A percentile compares a stretch with the other conserved stretches of the same genome.
These are phyloP conservation scores for Ganoderma lucidum DNA, from an alignment of 1,284 basidiomycete species.

Conservation along the genomic window DNA sequence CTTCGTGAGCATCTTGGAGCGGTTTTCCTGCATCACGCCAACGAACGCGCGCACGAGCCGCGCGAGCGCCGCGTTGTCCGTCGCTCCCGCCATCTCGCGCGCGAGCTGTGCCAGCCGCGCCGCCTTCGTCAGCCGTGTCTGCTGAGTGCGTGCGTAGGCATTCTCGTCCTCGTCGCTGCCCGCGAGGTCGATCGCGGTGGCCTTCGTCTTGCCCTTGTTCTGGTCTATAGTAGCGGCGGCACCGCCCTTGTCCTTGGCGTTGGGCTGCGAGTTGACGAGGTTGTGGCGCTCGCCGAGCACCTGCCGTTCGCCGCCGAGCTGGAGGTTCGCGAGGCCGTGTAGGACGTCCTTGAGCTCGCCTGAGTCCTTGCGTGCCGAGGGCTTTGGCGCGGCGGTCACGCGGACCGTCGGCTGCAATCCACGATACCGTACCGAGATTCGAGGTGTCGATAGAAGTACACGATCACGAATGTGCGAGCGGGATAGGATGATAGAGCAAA, in stretches of 20 bases:
- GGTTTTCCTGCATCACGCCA: constrained; percentile 64
- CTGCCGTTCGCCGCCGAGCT: constrained; percentile 55
- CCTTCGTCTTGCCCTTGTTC: constrained; percentile 37
- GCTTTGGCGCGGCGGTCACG: constrained; percentile 28
- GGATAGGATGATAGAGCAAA: neutral
- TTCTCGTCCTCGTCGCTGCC: constrained; percentile 48
- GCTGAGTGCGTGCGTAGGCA: constrained; percentile 32
- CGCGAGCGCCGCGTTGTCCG: constrained; percentile 61
- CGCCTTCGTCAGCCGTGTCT: constrained; percentile 57
- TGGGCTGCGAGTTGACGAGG: constrained; percentile 36
- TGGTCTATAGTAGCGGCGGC: neutral
- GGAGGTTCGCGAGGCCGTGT: constrained; percentile 62
- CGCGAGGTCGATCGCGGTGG: constrained; percentile 55
- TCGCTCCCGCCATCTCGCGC: constrained; percentile 50
- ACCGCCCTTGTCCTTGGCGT: constrained; percentile 17
- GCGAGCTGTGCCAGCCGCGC: constrained; percentile 57
- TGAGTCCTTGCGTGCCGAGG: constrained; percentile 22
- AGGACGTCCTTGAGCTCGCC: constrained; percentile 58
- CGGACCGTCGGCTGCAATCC: constrained; percentile 34
- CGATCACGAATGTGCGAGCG: neutral
- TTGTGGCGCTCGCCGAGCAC: constrained; percentile 52
- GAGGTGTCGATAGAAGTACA: neutral
- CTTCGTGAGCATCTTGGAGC: constrained; percentile 70
- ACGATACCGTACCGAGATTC: neutral
- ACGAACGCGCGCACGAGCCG: constrained; percentile 64